phyloP scores from a whole-genome alignment of 345 rosid species.

The Limnanthes douglasii region DNA sequence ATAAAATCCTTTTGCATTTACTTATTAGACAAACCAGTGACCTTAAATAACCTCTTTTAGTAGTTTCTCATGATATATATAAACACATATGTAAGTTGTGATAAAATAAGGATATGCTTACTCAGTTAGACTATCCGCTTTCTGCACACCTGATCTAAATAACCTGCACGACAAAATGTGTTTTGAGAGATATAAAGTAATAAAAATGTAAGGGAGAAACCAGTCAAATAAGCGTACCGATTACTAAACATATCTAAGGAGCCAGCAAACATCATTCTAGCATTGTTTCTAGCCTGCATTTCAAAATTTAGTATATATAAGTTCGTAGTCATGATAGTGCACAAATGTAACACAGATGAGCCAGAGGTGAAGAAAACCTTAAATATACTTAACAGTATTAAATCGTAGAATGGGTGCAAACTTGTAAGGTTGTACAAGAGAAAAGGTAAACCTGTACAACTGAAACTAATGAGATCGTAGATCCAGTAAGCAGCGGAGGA shows the following conservation, averaged over 20 bases:
- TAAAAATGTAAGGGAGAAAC: constrained; percentile 1
- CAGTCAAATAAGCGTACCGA: constrained; percentile 19
- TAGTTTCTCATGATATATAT: no score
- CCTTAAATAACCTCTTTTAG: no score
- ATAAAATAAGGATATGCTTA: constrained; percentile 14
- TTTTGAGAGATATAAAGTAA: constrained; percentile 7
- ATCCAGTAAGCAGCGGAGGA: constrained; percentile 48
- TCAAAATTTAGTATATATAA: constrained; percentile 1
- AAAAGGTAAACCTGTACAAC: constrained; percentile 34
- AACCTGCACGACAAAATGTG: constrained; percentile 22
- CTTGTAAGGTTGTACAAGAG: not conserved
- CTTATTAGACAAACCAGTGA: no score
- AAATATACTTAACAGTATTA: constrained; percentile 1
- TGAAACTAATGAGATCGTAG: constrained; percentile 48
- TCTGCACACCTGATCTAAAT: constrained; percentile 40
- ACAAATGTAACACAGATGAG: not conserved
- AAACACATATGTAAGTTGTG: no score
- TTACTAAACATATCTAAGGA: constrained; percentile 49
- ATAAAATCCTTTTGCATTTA: no score
- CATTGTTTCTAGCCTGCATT: constrained; percentile 68
- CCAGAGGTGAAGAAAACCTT: constrained; percentile 2
- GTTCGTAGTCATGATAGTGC: not conserved
- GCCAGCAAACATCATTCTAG: constrained; percentile 49
- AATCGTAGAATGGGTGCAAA: not conserved
- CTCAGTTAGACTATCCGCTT: constrained; percentile 35